A percentile compares a stretch with the other conserved stretches of the same genome.
Conservation (phyloP, 768 basidiomycete species). For the Kwoniella mangroviensis region DNA sequence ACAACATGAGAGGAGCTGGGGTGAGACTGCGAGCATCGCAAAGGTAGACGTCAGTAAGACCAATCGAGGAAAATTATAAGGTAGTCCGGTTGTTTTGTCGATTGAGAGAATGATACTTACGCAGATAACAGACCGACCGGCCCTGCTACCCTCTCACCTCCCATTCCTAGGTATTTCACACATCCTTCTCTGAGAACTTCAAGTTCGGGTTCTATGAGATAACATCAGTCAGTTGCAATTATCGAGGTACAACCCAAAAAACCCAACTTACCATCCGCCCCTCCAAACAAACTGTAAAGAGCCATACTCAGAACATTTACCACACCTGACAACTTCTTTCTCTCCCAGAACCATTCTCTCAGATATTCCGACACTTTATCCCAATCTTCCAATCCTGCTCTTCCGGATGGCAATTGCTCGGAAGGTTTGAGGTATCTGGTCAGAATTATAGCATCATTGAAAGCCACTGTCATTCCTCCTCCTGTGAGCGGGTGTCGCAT, state of each 20-base stretch:
- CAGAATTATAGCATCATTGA: constrained; percentile 82
- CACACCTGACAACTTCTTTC: constrained; percentile 81
- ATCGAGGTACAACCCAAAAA: constrained; percentile 27
- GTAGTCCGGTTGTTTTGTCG: no score
- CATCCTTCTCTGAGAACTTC: constrained; percentile 69
- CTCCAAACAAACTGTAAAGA: constrained; percentile 84
- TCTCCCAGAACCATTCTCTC: constrained; percentile 78
- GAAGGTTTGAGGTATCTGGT: constrained; percentile 64
- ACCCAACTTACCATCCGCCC: constrained; percentile 82
- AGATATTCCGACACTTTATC: constrained; percentile 60
- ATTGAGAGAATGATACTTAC: constrained; percentile 61
- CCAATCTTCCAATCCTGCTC: constrained; percentile 59
- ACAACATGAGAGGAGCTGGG: constrained; percentile 77
- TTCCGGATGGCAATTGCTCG: constrained; percentile 39
- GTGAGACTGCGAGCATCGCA: constrained; percentile 65
- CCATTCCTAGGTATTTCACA: constrained; percentile 95
- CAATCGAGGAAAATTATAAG: not conserved
- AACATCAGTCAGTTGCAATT: constrained; percentile 59
- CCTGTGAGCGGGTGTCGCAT: constrained; percentile 99
- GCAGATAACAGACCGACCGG: constrained; percentile 89
- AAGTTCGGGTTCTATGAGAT: constrained; percentile 61
- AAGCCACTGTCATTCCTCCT: constrained; percentile 96
- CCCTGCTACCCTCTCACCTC: constrained; percentile 83
- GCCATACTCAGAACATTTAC: constrained; percentile 93
- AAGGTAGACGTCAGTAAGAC: not conserved